A percentile compares a stretch with the other conserved stretches of the same genome.
phyloP scores from a whole-genome alignment of 345 rosid species.

The Aethionema arabicum region DNA sequence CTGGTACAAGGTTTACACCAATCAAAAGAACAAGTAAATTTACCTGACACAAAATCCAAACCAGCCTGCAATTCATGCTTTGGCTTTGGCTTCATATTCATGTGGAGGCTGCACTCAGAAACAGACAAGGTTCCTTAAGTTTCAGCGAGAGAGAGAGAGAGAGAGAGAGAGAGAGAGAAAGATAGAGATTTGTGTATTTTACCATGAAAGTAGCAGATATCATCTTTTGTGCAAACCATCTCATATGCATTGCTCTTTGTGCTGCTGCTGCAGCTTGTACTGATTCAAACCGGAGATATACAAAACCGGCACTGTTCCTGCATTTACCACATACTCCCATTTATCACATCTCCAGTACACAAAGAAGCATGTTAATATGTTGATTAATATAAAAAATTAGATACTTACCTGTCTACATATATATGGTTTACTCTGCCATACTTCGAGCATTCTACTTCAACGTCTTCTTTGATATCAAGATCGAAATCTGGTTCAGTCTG shows the following conservation, averaged over 20 bases:
- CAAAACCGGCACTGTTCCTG: slow-evolving; percentile 81
- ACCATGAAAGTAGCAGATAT: slow-evolving; percentile 86
- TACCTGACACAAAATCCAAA: not conserved
- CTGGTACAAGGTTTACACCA: slow-evolving; percentile 23
- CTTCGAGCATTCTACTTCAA: slow-evolving; percentile 77
- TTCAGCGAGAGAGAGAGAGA: slow-evolving; percentile 1
- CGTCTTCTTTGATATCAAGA: slow-evolving; percentile 77
- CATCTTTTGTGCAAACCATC: slow-evolving; percentile 91
- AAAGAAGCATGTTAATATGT: not conserved
- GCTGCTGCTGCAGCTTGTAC: slow-evolving; percentile 62
- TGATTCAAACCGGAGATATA: slow-evolving; percentile 68
- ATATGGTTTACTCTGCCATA: slow-evolving; percentile 77
- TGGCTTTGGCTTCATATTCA: slow-evolving; percentile 67
- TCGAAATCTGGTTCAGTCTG: slow-evolving; percentile 87
- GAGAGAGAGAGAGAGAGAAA: slow-evolving; percentile 3
- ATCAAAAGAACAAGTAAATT: slow-evolving; percentile 25
- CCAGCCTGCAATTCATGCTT: slow-evolving; percentile 30
- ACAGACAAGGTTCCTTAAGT: not conserved
- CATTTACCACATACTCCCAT: slow-evolving; percentile 11
- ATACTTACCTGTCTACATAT: slow-evolving; percentile 81
- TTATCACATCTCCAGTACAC: slow-evolving; percentile 2
- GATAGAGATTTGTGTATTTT: slow-evolving; percentile 19
- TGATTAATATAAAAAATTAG: slow-evolving; percentile 4
- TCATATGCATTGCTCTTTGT: slow-evolving; percentile 84
- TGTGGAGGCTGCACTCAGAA: slow-evolving; percentile 49